Base-by-base conservation (phyloP, 2,329 filamentous ascomycete genomes). In the Mycocentrospora acerina region DNA sequence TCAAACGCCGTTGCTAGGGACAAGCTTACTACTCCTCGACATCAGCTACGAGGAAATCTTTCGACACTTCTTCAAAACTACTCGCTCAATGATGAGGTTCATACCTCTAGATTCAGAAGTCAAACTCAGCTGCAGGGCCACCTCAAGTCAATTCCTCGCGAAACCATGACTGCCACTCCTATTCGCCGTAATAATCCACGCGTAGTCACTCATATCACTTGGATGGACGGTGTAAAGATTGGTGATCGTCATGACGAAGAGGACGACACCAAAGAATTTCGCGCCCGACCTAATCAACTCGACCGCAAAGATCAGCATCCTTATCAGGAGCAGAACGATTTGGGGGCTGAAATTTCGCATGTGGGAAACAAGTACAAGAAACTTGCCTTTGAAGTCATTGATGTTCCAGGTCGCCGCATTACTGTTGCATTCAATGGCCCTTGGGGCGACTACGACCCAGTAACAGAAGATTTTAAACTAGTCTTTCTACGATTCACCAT, bases 161-260 rank as follows among this genome's bases (percentile, higher is more conserved):
- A 70, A 10, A 73, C 72, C 24, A 72, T 75, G 57, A 75, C 73
- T 29, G 70, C 72, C 15, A 72, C 71, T 14, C 74, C 74, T 57
- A 73, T 76, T 45, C 72, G 73, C 16, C 71, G 71, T 27, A 71
- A 70, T 14, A 52, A 71, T 37, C 70, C 71, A 33, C 73, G 72
- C 27, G 74, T 78, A 37, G 74, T 75, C 15, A 80, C 80, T 40
- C 77, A 79, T 12, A 82, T 84, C 38, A 71, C 75, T 2, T 84
- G 80, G 80, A 82, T 83, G 77, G 77, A 78, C 40, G 81, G 80
- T 34, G 79, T 84, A 27, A 82, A 81, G 47, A 80, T 83, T 37
- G 76, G 74, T 70, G 70, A 61, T 25, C 60, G 59, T 8, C 56
- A 51, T 11, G 19, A 22, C 9, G 19, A n/a, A n/a, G n/a, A n/a